Evolutionary conservation across 768 basidiomycete genomes (phyloP), one percentile per base, ranked within the genome.

Genomic region (Phylloporus arenicola): DNA sequence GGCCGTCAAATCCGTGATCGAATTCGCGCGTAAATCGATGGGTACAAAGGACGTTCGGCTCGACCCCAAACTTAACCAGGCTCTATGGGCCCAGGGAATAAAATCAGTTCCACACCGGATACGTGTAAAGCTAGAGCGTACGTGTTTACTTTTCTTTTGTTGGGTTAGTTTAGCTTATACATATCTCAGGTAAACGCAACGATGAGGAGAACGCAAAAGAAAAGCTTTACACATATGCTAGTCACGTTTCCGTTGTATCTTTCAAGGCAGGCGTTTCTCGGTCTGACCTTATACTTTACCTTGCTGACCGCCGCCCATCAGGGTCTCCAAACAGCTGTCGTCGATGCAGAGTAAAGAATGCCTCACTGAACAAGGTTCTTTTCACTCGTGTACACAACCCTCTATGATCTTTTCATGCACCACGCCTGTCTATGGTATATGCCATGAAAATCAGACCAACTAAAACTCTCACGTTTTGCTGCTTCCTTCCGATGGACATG

Each of bases 131-230:
- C 86, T 98, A 52, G 93, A 96, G 79, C 86, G 91, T 92, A 69
- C 64, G 85, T 81, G 24, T 51, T 14, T 13, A 8, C 27, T 22
- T 39, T 48, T 8, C 7, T 43, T 6, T 4, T 3, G 25, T n/a
- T 25, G 1, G 24, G 9, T 35, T 30, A 1, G 5, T 4, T 38
- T 14, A 19, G 37, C 48, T 57, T 27, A 61, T 24, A 6, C 13
- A 12, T 13, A 27, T 53, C 14, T 30, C 61, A 93, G 89, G 95
- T 64, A 95, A 94, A 78, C 89, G 96, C 64, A 98, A 98, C 71
- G 95, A 99, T 72, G 94, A 97, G 62, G 95, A 99, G 78, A 88
- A 86, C 63, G 95, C 96, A 52, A 96, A 94, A 77, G 94, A 95
- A 80, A 96, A 94, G 77, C 86, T 96, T 50, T 97, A 75, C 79